Percentiles rank a stretch among this genome's conserved stretches.
Evolutionary conservation across 495 filamentous ascomycete genomes (phyloP).

Genomic region (Tuber calosporum): DNA sequence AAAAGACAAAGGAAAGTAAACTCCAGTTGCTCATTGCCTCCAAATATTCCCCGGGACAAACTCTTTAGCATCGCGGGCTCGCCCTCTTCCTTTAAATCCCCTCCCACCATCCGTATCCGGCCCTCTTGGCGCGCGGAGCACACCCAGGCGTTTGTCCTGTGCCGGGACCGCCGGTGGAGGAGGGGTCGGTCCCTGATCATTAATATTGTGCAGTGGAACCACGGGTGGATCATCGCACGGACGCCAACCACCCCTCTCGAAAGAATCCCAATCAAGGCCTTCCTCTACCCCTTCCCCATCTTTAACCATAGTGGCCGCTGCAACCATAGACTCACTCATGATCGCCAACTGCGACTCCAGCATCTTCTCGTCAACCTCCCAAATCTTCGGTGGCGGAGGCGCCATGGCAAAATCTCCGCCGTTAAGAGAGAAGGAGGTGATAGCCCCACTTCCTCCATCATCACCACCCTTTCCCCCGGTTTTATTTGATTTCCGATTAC

Average conservation of each 20-base stretch:
- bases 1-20: neutral
- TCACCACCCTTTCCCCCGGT: neutral
- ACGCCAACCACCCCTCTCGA: conserved; percentile 20
- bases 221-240: neutral
- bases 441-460: conserved; percentile 10
- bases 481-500: conserved; percentile 1
- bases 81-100: conserved; percentile 26
- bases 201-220: neutral
- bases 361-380: conserved; percentile 34
- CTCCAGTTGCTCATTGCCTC: neutral
- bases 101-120: conserved; percentile 30
- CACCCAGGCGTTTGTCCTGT: neutral
- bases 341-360: conserved; percentile 32
- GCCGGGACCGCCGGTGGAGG: neutral
- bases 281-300: conserved; percentile 10
- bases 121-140: conserved; percentile 21
- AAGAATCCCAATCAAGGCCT: conserved; percentile 38
- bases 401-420: conserved; percentile 21
- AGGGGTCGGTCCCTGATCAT: neutral
- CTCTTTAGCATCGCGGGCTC: neutral
- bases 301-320: conserved; percentile 6
- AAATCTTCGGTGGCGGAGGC: conserved; percentile 11
- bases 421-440: conserved; percentile 36
- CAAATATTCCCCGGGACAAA: neutral
- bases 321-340: neutral